Evolutionary conservation across 805 yeast genomes (phyloP).

Genomic region (Candida dajiaensis): DNA sequence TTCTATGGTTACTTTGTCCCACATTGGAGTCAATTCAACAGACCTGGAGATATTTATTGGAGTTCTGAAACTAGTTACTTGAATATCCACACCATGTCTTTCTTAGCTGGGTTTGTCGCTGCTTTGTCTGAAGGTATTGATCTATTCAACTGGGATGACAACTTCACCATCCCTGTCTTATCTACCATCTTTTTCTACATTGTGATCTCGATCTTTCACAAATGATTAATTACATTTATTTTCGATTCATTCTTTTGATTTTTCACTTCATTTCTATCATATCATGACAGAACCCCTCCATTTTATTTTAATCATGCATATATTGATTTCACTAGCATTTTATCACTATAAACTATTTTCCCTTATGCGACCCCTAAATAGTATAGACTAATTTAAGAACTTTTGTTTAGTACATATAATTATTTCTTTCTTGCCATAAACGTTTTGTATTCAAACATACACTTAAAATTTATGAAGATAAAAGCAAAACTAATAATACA

Average conservation of each 20-base stretch:
- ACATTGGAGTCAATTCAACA: constrained; percentile 44
- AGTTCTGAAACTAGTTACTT: constrained; percentile 52
- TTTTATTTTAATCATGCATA: too few relatives aligned
- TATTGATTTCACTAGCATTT: not conserved
- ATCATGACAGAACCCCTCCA: too few relatives aligned
- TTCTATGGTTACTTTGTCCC: constrained; percentile 77
- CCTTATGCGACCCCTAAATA: not conserved
- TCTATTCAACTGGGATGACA: constrained; percentile 77
- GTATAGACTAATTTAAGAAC: not conserved
- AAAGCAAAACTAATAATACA: not conserved
- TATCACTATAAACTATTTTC: not conserved
- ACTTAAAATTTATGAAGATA: too few relatives aligned
- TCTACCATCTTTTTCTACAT: constrained; percentile 61
- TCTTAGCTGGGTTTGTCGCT: constrained; percentile 74
- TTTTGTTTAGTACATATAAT: not conserved
- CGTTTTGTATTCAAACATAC: too few relatives aligned
- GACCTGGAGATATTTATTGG: constrained; percentile 61
- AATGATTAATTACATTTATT: not conserved
- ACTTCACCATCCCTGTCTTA: constrained; percentile 87
- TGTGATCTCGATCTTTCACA: constrained; percentile 33
- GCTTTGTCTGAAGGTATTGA: constrained; percentile 84
- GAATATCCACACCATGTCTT: constrained; percentile 44
- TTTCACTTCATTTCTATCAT: too few relatives aligned
- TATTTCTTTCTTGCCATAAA: too few relatives aligned
- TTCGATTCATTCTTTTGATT: not conserved